These are phyloP conservation scores for Candida gigantensis DNA, from an alignment of 1,139 yeast species.

Conservation along the genomic window DNA sequence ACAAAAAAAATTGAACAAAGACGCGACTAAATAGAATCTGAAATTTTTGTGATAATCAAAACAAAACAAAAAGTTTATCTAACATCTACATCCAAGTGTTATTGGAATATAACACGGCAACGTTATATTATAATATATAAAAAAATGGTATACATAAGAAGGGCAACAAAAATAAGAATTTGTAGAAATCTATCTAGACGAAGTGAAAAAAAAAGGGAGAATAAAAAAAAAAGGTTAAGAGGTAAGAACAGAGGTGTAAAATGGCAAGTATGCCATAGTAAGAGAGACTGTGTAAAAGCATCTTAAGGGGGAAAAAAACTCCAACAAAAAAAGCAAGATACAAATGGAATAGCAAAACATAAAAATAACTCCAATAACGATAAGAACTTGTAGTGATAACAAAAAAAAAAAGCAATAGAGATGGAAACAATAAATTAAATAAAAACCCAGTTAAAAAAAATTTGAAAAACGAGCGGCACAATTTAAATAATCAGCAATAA, in stretches of 20 bases:
- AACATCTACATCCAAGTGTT: too few relatives aligned
- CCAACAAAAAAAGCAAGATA: not conserved
- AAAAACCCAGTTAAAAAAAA: constrained; percentile 2
- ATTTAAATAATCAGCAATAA: too few relatives aligned
- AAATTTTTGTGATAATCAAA: too few relatives aligned
- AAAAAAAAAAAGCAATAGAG: not conserved
- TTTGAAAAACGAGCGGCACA: too few relatives aligned
- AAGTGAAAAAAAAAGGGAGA: not conserved
- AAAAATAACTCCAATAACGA: not conserved
- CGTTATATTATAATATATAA: not conserved
- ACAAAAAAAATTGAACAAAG: too few relatives aligned
- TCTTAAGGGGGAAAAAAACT: not conserved
- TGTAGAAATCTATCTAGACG: constrained; percentile 1
- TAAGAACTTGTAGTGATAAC: not conserved
- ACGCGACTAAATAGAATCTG: not conserved
- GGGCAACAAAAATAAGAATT: not conserved
- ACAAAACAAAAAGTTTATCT: too few relatives aligned
- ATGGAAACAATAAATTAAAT: not conserved
- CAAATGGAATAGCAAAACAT: not conserved
- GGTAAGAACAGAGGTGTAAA: not conserved
- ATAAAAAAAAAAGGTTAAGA: not conserved
- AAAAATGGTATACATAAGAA: not conserved
- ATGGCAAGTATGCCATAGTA: not conserved
- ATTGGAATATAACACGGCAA: constrained; percentile 1
- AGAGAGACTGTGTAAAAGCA: not conserved